Evolutionary conservation across 768 basidiomycete species (phyloP).

Genomic region (Termitomyces sp.): DNA sequence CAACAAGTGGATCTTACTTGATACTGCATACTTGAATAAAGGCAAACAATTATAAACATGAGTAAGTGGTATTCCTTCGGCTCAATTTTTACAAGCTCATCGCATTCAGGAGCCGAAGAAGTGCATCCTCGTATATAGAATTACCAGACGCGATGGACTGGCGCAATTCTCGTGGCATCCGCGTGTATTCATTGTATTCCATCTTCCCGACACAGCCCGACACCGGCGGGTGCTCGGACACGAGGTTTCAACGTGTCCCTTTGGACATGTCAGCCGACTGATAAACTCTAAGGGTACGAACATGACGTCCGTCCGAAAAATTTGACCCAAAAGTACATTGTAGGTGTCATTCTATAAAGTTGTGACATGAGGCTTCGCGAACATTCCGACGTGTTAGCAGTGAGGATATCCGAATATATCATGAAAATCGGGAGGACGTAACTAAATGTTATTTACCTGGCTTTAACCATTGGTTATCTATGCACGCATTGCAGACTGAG

Average conservation of each 20-base stretch:
- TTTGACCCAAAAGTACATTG: too few relatives aligned
- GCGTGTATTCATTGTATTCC: neutral
- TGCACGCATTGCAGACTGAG: neutral
- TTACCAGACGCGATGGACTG: neutral
- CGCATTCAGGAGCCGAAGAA: neutral
- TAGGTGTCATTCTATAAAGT: neutral
- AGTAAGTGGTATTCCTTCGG: too few relatives aligned
- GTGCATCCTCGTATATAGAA: too few relatives aligned
- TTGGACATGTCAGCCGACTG: neutral
- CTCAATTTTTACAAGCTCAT: neutral
- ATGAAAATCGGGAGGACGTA: too few relatives aligned
- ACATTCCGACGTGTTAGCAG: neutral
- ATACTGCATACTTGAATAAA: too few relatives aligned
- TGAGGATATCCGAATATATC: neutral
- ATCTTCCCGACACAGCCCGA: neutral
- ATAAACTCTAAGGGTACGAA: neutral
- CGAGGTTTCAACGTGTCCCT: constrained; percentile 5
- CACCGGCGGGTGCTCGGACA: neutral
- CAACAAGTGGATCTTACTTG: too few relatives aligned
- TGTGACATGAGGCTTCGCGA: neutral
- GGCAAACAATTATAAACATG: too few relatives aligned
- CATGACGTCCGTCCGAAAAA: neutral
- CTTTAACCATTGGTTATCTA: neutral
- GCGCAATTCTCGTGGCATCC: neutral
- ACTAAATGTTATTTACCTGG: neutral